phyloP scores from a whole-genome alignment of 495 filamentous ascomycete genomes.

The Annulohypoxylon stygium region DNA sequence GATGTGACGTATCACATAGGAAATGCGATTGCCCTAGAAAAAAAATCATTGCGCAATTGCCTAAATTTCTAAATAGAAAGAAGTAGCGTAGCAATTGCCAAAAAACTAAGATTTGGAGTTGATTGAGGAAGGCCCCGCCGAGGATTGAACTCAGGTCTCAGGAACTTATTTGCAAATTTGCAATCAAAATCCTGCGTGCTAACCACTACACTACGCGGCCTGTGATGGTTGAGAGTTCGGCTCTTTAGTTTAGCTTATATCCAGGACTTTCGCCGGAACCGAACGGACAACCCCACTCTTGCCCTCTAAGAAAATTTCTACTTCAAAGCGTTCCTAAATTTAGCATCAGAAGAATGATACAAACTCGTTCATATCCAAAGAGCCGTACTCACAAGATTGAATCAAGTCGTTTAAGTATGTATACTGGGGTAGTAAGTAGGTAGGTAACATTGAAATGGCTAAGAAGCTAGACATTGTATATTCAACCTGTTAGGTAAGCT shows the following conservation, averaged over 20 bases:
- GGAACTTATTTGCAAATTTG: slow-evolving; percentile 34
- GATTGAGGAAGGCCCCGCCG: slow-evolving; percentile 44
- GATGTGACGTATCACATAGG: neutral
- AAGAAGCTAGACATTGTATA: no score
- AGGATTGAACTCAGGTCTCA: slow-evolving; percentile 50
- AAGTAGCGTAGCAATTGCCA: neutral
- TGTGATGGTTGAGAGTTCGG: neutral
- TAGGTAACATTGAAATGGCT: no score
- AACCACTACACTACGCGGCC: slow-evolving; percentile 50
- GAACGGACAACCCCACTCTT: slow-evolving; percentile 4
- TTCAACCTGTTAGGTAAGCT: no score
- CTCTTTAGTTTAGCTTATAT: slow-evolving; percentile 16
- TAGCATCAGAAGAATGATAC: no score
- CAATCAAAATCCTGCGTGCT: slow-evolving; percentile 49
- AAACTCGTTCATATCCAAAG: no score
- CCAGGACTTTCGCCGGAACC: neutral
- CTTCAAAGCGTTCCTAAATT: neutral
- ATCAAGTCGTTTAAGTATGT: no score
- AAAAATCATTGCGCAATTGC: neutral
- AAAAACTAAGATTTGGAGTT: neutral
- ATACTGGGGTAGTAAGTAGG: no score
- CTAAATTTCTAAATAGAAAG: neutral
- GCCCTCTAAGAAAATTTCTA: neutral
- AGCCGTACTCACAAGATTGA: no score
- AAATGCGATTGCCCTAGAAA: neutral